Percentiles rank a stretch among this genome's conserved stretches.
Evolutionary conservation across 257 asterid genomes (phyloP).

Genomic region (Forsythia viridissima): DNA sequence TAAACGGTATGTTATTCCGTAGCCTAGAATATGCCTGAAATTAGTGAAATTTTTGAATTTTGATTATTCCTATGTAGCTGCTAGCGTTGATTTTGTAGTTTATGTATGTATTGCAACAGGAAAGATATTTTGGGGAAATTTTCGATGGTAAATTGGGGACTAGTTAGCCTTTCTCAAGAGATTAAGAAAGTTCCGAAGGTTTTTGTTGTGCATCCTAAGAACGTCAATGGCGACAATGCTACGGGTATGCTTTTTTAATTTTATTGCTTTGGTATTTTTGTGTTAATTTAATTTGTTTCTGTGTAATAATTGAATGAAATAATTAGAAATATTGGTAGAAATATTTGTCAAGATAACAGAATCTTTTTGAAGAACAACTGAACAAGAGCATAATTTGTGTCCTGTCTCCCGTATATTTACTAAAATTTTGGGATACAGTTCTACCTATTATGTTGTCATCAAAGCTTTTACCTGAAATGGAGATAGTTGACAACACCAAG

Average conservation of each 20-base stretch:
- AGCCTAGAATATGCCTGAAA: neutral
- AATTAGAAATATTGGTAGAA: neutral
- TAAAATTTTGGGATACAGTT: constrained; percentile 46
- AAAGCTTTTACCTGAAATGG: constrained; percentile 95
- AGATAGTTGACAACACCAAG: constrained; percentile 76
- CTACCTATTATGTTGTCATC: constrained; percentile 97
- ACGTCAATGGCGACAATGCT: constrained; percentile 92
- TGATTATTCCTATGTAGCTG: neutral
- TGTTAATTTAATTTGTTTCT: neutral
- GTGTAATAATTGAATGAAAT: neutral
- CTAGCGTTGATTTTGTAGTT: neutral
- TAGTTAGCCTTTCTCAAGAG: constrained; percentile 82
- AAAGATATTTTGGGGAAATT: constrained; percentile 81
- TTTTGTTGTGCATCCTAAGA: constrained; percentile 91
- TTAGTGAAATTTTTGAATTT: neutral
- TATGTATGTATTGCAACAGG: constrained; percentile 42
- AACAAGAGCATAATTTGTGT: constrained; percentile 18
- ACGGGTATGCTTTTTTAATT: constrained; percentile 47
- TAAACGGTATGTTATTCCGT: constrained; percentile 54
- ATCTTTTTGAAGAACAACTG: constrained; percentile 1
- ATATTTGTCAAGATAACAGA: neutral
- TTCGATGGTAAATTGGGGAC: constrained; percentile 95
- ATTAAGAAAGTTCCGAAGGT: constrained; percentile 91
- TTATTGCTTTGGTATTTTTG: neutral
- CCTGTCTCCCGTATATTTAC: neutral